Base-by-base conservation (phyloP, 148 eudicot species). In the Fallopia convolvulus region DNA sequence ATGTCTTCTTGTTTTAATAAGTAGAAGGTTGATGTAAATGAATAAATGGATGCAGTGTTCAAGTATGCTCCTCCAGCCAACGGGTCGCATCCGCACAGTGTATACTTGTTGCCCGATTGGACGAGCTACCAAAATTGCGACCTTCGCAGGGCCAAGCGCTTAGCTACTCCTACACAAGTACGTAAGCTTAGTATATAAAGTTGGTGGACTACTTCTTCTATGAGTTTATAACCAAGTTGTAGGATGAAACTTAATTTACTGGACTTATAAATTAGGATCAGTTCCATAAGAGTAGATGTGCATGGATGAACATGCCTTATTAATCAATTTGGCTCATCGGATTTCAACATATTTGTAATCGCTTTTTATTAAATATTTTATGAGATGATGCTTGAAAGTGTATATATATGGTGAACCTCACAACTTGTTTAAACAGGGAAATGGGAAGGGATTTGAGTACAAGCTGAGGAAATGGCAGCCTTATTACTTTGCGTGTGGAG, bases 401-500 rank as follows among this genome's bases (percentile, higher is more conserved):
- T 44, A 44, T 44, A 44, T 4, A n/a, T 44, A 6, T 44, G 47
- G 47, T 44, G 47, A 44, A 9, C 47, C 47, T 44, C 1, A 44
- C 11, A 68, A 32, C n/a, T 18, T 32, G 9, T 12, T 32, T 32
- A 11, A 40, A 30, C 74, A 73, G 74, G 97, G 97, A 3, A 83
- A 70, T 0, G 91, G 92, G 9, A 47, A 79, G 0, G 97, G 97
- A 8, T 92, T 90, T 23, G 86, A 87, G 84, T 90, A 87, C 65
- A 83, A 75, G 80, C 58, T 92, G 79, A 86, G 46, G 60, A 85
- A 78, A 46, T 86, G 89, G 94, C 84, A 83, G 77, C 92, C 97
- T 2, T 77, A 90, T 70, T 92, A 80, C 83, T 90, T 92, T 73
- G 91, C 90, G 2, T 92, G 97, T 39, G 92, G 97, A 2, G 97